Conservation (phyloP, 805 yeast species). For the Lipomyces anomalus region DNA sequence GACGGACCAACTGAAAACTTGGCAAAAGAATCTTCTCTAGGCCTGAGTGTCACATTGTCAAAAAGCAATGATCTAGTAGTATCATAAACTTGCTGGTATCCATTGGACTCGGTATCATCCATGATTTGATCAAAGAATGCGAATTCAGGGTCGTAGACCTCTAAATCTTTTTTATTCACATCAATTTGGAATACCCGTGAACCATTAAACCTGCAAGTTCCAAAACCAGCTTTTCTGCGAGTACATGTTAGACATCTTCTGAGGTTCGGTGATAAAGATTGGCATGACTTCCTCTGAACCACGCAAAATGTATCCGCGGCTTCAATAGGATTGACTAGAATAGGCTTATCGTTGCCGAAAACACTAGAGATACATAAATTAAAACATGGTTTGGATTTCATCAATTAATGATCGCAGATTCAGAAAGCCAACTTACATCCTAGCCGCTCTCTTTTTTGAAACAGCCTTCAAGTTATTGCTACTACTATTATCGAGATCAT, state of each 20-base stretch:
- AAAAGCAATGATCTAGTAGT: neutral
- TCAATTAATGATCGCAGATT: too few relatives aligned
- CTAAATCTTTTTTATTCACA: conserved; percentile 8
- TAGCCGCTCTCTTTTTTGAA: too few relatives aligned
- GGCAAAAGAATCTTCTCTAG: neutral
- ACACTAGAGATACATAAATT: too few relatives aligned
- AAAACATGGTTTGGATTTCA: too few relatives aligned
- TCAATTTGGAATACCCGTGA: conserved; percentile 18
- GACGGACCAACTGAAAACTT: conserved; percentile 9
- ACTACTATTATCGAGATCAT: too few relatives aligned
- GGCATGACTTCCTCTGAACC: conserved; percentile 20
- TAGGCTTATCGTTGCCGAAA: conserved; percentile 19
- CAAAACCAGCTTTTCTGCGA: conserved; percentile 22
- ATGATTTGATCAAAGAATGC: conserved; percentile 10
- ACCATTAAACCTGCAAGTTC: conserved; percentile 23
- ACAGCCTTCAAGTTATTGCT: too few relatives aligned
- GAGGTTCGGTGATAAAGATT: conserved; percentile 11
- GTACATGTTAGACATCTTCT: conserved; percentile 22
- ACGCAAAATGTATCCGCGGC: conserved; percentile 11
- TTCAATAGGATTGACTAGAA: conserved; percentile 12
- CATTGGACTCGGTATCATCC: neutral
- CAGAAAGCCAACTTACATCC: too few relatives aligned
- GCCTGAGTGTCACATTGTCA: neutral
- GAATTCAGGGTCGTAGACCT: conserved; percentile 16
- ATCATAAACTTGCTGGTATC: conserved; percentile 2